Percentiles rank a stretch among this genome's conserved stretches.
Conservation (phyloP, 306 rosid genomes). For the Dryas drummondii region DNA sequence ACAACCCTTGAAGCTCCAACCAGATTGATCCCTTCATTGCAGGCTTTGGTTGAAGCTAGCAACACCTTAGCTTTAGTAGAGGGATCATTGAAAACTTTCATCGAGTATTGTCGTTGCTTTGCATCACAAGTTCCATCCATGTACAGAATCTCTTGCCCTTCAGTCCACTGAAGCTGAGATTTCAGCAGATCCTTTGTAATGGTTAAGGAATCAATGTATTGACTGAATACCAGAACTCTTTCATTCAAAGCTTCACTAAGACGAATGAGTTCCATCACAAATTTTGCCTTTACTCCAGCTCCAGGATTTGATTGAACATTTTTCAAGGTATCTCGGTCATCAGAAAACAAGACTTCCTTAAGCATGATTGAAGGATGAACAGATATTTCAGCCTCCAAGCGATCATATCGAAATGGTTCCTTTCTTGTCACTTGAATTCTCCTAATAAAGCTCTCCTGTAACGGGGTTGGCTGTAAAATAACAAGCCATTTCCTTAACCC, state of each 20-base stretch:
- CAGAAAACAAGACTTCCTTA: neutral
- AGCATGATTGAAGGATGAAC: slow-evolving; percentile 55
- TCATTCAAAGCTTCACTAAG: slow-evolving; percentile 43
- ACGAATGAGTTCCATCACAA: slow-evolving; percentile 51
- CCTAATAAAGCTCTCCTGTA: slow-evolving; percentile 21
- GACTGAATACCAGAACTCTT: slow-evolving; percentile 66
- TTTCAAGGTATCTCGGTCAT: slow-evolving; percentile 11
- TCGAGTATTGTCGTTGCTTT: slow-evolving; percentile 47
- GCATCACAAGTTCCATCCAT: slow-evolving; percentile 43
- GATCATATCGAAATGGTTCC: slow-evolving; percentile 33
- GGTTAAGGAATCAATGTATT: slow-evolving; percentile 44
- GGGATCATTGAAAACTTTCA: slow-evolving; percentile 51
- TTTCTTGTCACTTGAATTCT: neutral
- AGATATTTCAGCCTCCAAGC: slow-evolving; percentile 39
- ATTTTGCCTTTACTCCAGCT: slow-evolving; percentile 49
- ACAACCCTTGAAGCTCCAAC: slow-evolving; percentile 79
- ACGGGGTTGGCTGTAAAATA: slow-evolving; percentile 25
- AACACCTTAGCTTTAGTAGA: slow-evolving; percentile 43
- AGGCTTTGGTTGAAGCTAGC: slow-evolving; percentile 59
- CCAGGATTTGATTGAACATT: slow-evolving; percentile 27
- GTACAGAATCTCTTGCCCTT: slow-evolving; percentile 42
- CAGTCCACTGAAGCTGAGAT: slow-evolving; percentile 43
- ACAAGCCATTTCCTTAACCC: slow-evolving; percentile 46
- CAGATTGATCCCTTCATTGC: slow-evolving; percentile 62
- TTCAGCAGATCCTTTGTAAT: slow-evolving; percentile 37